Evolutionary conservation across 2,329 filamentous ascomycete genomes (phyloP).

Genomic region (Thermothelomyces thermophilus): DNA sequence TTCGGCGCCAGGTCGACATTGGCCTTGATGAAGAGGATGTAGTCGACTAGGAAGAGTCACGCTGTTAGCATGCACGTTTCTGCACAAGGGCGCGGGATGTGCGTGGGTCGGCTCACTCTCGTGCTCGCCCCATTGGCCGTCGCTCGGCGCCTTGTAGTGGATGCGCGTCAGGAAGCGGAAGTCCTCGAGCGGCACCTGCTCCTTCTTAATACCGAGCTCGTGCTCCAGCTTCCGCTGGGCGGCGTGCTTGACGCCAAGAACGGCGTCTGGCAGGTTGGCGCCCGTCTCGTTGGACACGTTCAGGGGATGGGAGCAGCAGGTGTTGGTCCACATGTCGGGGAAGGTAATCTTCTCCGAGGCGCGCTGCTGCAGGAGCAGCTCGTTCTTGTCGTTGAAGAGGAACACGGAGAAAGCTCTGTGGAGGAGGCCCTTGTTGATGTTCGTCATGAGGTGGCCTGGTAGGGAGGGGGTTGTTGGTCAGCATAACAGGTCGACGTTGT

Average conservation of each 20-base stretch:
- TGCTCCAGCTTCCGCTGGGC: slow-evolving; percentile 91
- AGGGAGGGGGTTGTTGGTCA: slow-evolving; percentile 6
- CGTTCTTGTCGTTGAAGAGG: slow-evolving; percentile 90
- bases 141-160: slow-evolving; percentile 94
- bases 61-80: slow-evolving; percentile 10
- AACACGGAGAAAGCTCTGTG: slow-evolving; percentile 98
- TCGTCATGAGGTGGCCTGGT: slow-evolving; percentile 93
- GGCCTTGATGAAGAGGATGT: slow-evolving; percentile 96
- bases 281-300: slow-evolving; percentile 89
- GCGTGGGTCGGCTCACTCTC: slow-evolving; percentile 62
- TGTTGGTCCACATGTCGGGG: slow-evolving; percentile 99
- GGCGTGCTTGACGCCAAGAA: slow-evolving; percentile 82
- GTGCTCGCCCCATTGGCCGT: slow-evolving; percentile 98
- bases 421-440: slow-evolving; percentile 91
- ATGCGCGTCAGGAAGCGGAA: slow-evolving; percentile 95
- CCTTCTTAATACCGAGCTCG: slow-evolving; percentile 83
- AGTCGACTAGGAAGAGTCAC: slow-evolving; percentile 62
- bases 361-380: slow-evolving; percentile 89
- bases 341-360: slow-evolving; percentile 98
- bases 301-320: slow-evolving; percentile 95
- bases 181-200: slow-evolving; percentile 83
- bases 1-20: slow-evolving; percentile 79
- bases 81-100: neutral
- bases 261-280: slow-evolving; percentile 67
- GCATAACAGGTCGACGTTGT: neutral